Evolutionary conservation across 768 basidiomycete species (phyloP), one percentile per base, ranked within the genome.

Genomic region (Chalciporus chontae): DNA sequence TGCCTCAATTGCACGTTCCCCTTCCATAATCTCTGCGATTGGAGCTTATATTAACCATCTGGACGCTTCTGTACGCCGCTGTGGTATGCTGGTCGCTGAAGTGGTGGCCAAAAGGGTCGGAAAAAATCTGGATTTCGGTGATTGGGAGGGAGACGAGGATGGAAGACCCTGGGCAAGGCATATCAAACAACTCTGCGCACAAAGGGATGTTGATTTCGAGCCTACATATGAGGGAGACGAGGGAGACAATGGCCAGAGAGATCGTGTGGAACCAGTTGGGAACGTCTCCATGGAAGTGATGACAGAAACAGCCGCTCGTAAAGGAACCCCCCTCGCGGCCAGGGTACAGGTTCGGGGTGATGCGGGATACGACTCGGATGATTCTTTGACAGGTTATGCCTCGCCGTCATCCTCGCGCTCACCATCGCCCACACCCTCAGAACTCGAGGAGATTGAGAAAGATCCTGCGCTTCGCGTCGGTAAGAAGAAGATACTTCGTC

Each of bases 51-150:
- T 99, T 40, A 76, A 76, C 1, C 91, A 95, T 66, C 69, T 84
- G 6, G 91, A 95, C 46, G 69, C 73, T 1, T 75, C 83, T 4
- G 77, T 96, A 17, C 84, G 95, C 4, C 78, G 85, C 21, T 88
- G 92, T 57, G 96, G 96, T 3, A 95, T 99, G 93, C 77, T 97
- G 29, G 83, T 81, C 0, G 95, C 90, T 0, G 95, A 99, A 68
- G 73, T 86, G 15, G 77, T 87, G 8, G 88, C 91, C 1, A 70
- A 73, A 5, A 71, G 73, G 23, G 74, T 74, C 13, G 78, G 82
- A 6, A 87, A 87, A 63, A 77, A 76, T 42, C 73, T 97, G 18
- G 74, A 81, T 50, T 97, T 99, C 56, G 84, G 79, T 0, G 81
- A 78, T 36, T 96, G 94, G 94, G 85, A 88, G 8, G 91, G 87